These are phyloP conservation scores for Phytophthora ramorum DNA, from an alignment of 352 stramenopile genomes.

Conservation along the genomic window DNA sequence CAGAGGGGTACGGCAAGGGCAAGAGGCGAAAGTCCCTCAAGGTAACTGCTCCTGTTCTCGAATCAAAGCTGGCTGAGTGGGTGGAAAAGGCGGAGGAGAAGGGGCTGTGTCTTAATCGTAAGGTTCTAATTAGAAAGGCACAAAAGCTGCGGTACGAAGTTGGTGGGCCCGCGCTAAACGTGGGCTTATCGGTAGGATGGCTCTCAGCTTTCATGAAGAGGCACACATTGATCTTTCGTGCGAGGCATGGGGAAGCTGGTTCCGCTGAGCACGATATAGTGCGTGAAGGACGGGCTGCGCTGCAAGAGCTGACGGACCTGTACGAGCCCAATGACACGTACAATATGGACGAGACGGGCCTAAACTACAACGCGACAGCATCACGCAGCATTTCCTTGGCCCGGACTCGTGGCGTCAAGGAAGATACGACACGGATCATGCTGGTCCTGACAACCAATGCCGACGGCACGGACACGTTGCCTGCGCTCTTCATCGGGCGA, in stretches of 20 bases:
- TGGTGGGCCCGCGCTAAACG: neutral
- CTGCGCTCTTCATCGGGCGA: neutral
- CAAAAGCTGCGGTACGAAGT: neutral
- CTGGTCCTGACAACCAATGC: slow-evolving; percentile 10
- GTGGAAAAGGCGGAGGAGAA: neutral
- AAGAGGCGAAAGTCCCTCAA: neutral
- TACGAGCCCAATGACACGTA: slow-evolving; percentile 7
- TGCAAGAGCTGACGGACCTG: slow-evolving; percentile 8
- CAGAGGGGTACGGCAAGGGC: neutral
- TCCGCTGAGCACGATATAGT: neutral
- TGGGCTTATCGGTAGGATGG: neutral
- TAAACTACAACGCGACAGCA: slow-evolving; percentile 3
- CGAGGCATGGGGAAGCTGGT: neutral
- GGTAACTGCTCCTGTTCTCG: slow-evolving; percentile 1
- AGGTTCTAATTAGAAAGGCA: neutral
- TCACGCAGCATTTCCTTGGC: slow-evolving; percentile 1
- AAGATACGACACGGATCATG: slow-evolving; percentile 13
- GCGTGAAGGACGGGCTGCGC: neutral
- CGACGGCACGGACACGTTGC: slow-evolving; percentile 1
- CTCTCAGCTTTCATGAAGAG: neutral
- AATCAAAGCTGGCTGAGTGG: neutral
- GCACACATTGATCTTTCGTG: neutral
- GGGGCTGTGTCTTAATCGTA: slow-evolving; percentile 6
- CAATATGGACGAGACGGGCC: neutral
- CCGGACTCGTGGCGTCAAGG: neutral